Percentiles rank a stretch among this genome's conserved stretches.
Evolutionary conservation across 331 rosid species (phyloP).

Genomic region (Quercus tomentella): DNA sequence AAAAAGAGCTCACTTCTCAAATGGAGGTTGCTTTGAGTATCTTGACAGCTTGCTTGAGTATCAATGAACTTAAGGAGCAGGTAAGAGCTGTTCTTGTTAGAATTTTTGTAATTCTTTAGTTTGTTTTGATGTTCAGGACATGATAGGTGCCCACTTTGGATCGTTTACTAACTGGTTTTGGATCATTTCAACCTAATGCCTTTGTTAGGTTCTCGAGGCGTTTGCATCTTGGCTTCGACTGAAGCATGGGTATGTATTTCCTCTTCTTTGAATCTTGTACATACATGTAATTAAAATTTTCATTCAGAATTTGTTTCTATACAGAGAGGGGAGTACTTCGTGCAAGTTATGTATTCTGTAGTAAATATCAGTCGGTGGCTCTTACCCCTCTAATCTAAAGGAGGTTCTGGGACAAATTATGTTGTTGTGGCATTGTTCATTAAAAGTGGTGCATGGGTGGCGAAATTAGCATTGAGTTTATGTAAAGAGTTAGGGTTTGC

Average conservation of each 20-base stretch:
- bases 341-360: not conserved
- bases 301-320: not conserved
- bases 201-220: slow-evolving; percentile 92
- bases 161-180: slow-evolving; percentile 14
- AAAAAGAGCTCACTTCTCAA: slow-evolving; percentile 92
- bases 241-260: slow-evolving; percentile 82
- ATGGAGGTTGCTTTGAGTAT: slow-evolving; percentile 88
- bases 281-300: not conserved
- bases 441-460: not conserved
- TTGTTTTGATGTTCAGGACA: slow-evolving; percentile 10
- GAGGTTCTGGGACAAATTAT: not conserved
- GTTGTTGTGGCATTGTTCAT: not conserved
- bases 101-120: not conserved
- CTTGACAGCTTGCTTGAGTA: slow-evolving; percentile 85
- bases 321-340: not conserved
- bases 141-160: not conserved
- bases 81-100: slow-evolving; percentile 30
- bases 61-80: slow-evolving; percentile 96
- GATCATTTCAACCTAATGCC: slow-evolving; percentile 19
- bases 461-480: not conserved
- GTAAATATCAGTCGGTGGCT: not conserved
- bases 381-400: not conserved
- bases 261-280: slow-evolving; percentile 5
- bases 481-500: not conserved
- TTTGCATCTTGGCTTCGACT: slow-evolving; percentile 99